A percentile compares a stretch with the other conserved stretches of the same genome.
Conservation (phyloP, 2,329 filamentous ascomycete species). For the Bipolaris bicolor region DNA sequence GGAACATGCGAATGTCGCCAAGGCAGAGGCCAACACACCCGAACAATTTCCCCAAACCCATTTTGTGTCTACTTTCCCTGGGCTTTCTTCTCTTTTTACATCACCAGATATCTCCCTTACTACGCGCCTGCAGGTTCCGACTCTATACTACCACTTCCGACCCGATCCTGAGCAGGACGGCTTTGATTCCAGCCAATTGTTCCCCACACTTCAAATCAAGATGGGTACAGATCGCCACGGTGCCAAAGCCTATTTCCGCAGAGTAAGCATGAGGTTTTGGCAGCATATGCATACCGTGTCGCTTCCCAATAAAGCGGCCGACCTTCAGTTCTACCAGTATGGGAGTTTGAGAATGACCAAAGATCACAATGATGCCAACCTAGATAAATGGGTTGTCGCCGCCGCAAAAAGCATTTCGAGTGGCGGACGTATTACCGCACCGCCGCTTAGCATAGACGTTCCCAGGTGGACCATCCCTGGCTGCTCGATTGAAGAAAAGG, state of each 20-base stretch:
- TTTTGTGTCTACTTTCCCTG: slow-evolving; percentile 30
- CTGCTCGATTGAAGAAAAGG: slow-evolving; percentile 13
- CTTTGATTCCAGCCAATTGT: slow-evolving; percentile 16
- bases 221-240: slow-evolving; percentile 25
- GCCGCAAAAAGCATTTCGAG: slow-evolving; percentile 36
- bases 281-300: slow-evolving; percentile 37
- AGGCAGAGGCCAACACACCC: slow-evolving; percentile 1
- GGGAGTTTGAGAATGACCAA: slow-evolving; percentile 23
- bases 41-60: slow-evolving; percentile 9
- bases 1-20: slow-evolving; percentile 5
- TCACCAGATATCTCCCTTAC: slow-evolving; percentile 18
- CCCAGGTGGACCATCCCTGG: slow-evolving; percentile 39
- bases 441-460: slow-evolving; percentile 33
- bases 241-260: slow-evolving; percentile 23
- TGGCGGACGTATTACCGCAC: slow-evolving; percentile 38
- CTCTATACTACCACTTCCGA: slow-evolving; percentile 35
- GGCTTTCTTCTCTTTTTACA: slow-evolving; percentile 30
- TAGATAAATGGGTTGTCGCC: slow-evolving; percentile 26
- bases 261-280: slow-evolving; percentile 30
- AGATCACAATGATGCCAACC: slow-evolving; percentile 15
- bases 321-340: slow-evolving; percentile 36
- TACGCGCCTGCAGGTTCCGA: slow-evolving; percentile 16
- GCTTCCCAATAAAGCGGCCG: slow-evolving; percentile 36
- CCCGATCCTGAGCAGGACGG: slow-evolving; percentile 24
- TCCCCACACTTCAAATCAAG: slow-evolving; percentile 34